Percentiles rank a stretch among this genome's conserved stretches.
Conservation (phyloP, 164 flowering plant genomes). For the Kingdonia uniflora region DNA sequence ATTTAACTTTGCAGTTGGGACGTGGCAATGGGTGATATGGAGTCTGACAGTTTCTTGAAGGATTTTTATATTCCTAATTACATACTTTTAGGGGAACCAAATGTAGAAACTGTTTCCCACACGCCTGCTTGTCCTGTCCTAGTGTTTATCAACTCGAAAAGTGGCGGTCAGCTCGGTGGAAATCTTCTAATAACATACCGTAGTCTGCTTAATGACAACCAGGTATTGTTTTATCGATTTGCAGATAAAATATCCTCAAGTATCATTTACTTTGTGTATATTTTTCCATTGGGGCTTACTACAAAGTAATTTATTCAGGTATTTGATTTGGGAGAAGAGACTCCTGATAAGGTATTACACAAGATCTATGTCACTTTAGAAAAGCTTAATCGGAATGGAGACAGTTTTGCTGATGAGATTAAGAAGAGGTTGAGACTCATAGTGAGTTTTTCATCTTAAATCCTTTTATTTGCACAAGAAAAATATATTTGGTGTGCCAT, state of each 20-base stretch:
- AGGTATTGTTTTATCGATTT: constrained; percentile 25
- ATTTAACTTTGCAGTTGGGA: constrained; percentile 19
- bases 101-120: constrained; percentile 5
- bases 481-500: no score
- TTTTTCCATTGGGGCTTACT: background rate
- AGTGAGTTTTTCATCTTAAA: constrained; percentile 36
- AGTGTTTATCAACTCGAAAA: constrained; percentile 71
- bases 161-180: constrained; percentile 92
- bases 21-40: constrained; percentile 21
- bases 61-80: constrained; percentile 58
- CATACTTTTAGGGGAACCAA: constrained; percentile 36
- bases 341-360: constrained; percentile 64
- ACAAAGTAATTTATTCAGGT: constrained; percentile 30
- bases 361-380: constrained; percentile 46
- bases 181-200: constrained; percentile 53
- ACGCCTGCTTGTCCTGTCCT: constrained; percentile 64
- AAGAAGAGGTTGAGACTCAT: constrained; percentile 53
- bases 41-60: constrained; percentile 12
- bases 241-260: background rate
- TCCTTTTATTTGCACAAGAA: no score
- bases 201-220: constrained; percentile 49
- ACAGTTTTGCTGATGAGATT: constrained; percentile 37
- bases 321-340: constrained; percentile 57
- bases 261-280: background rate
- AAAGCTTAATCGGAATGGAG: constrained; percentile 32